These are phyloP conservation scores for Peziza echinospora DNA, from an alignment of 495 filamentous ascomycete species.

Conservation along the genomic window DNA sequence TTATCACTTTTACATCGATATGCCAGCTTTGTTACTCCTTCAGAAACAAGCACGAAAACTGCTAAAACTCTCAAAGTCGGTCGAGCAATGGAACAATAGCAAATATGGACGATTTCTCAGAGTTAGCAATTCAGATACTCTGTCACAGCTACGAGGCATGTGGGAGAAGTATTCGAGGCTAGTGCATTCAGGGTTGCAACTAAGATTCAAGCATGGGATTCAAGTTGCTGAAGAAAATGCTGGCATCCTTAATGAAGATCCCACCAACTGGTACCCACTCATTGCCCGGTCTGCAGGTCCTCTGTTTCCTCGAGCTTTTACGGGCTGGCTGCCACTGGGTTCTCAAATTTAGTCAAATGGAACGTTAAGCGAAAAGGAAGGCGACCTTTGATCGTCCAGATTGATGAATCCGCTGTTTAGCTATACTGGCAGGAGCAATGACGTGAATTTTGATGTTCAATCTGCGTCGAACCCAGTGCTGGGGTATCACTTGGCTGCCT, in stretches of 20 bases:
- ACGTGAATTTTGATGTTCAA: conserved; percentile 19
- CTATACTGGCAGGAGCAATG: conserved; percentile 1
- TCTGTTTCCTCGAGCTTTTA: conserved; percentile 3
- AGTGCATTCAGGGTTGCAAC: not conserved
- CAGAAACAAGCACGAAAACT: conserved; percentile 16
- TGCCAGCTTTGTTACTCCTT: conserved; percentile 18
- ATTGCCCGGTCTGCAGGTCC: conserved; percentile 9
- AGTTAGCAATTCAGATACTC: conserved; percentile 18
- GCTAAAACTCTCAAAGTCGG: conserved; percentile 13
- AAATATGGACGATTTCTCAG: conserved; percentile 15
- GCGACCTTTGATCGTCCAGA: conserved; percentile 4
- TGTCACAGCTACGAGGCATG: conserved; percentile 10
- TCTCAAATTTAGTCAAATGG: conserved; percentile 12
- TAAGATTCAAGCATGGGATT: conserved; percentile 6
- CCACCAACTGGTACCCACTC: not conserved
- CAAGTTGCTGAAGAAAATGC: not conserved
- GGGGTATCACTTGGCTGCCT: conserved; percentile 22
- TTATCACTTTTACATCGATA: conserved; percentile 29
- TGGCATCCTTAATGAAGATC: not conserved
- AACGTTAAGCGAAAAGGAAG: conserved; percentile 4
- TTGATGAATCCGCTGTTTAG: conserved; percentile 23
- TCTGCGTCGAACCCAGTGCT: conserved; percentile 26
- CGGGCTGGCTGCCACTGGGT: not conserved
- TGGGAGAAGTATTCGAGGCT: conserved; percentile 11
- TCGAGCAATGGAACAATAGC: conserved; percentile 15